Evolutionary conservation across 2,329 filamentous ascomycete genomes (phyloP).

Genomic region (Coccinonectria pachysandricola): DNA sequence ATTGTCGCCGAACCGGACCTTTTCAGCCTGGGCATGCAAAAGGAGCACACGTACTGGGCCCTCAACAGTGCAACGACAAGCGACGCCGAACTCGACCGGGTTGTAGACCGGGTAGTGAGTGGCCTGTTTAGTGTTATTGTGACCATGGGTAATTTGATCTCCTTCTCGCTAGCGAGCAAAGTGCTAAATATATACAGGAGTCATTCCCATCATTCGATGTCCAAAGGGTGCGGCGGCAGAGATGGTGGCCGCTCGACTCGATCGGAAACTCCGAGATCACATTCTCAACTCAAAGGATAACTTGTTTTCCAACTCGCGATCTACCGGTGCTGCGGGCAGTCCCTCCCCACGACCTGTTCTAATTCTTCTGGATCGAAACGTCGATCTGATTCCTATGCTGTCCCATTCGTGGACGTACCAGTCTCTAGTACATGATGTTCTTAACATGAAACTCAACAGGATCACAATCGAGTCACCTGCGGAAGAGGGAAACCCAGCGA

Average conservation of each 20-base stretch:
- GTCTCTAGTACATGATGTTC: slow-evolving; percentile 62
- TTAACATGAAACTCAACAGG: slow-evolving; percentile 62
- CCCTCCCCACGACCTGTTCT: slow-evolving; percentile 75
- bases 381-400: slow-evolving; percentile 96
- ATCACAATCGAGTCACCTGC: slow-evolving; percentile 82
- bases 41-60: slow-evolving; percentile 87
- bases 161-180: too few relatives aligned
- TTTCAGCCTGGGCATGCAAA: slow-evolving; percentile 88
- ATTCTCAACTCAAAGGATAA: slow-evolving; percentile 97
- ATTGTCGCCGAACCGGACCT: slow-evolving; percentile 91
- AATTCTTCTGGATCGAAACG: slow-evolving; percentile 87
- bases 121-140: slow-evolving; percentile 96
- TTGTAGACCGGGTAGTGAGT: slow-evolving; percentile 86
- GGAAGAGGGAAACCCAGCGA: slow-evolving; percentile 66
- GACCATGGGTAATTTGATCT: slow-evolving; percentile 69
- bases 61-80: slow-evolving; percentile 86
- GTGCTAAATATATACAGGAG: slow-evolving; percentile 39
- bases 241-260: slow-evolving; percentile 86
- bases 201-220: slow-evolving; percentile 91
- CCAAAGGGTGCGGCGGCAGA: slow-evolving; percentile 89
- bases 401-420: slow-evolving; percentile 82
- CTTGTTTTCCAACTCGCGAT: slow-evolving; percentile 67
- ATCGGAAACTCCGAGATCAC: slow-evolving; percentile 91
- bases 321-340: slow-evolving; percentile 44
- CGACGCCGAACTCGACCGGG: slow-evolving; percentile 77